Conservation (phyloP, 352 stramenopile species). For the Pythium rhizo-oryzae region DNA sequence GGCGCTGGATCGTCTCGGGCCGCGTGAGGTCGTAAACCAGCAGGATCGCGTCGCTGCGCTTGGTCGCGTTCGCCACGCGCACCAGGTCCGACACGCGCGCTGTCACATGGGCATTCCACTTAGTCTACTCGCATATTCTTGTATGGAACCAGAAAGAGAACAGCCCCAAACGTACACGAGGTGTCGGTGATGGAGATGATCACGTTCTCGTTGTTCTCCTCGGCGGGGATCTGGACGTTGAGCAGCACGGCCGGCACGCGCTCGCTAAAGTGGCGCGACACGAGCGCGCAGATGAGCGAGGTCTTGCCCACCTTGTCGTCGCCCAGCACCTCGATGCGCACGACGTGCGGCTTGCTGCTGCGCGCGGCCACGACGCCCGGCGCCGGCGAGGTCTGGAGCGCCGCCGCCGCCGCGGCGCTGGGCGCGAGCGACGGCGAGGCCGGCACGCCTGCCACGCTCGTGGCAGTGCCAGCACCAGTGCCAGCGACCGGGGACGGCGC, state of each 20-base stretch:
- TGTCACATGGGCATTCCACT: no score
- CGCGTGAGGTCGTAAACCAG: conserved; percentile 88
- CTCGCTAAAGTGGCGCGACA: conserved; percentile 89
- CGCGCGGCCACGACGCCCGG: conserved; percentile 30
- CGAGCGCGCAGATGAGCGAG: conserved; percentile 90
- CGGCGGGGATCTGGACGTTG: conserved; percentile 87
- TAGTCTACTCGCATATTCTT: no score
- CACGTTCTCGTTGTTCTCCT: conserved; percentile 90
- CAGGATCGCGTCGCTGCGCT: conserved; percentile 85
- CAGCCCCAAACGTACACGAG: conserved; percentile 63
- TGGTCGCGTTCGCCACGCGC: conserved; percentile 82
- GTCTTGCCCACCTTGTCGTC: conserved; percentile 92
- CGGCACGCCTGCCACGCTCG: background rate
- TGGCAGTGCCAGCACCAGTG: background rate
- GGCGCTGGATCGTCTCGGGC: conserved; percentile 82
- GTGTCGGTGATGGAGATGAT: conserved; percentile 91
- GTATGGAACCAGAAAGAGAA: background rate
- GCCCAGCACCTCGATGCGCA: conserved; percentile 88
- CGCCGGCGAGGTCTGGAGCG: conserved; percentile 7
- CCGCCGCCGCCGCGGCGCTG: background rate
- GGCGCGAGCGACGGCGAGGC: background rate
- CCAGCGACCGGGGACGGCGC: background rate
- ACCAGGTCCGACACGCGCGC: conserved; percentile 80
- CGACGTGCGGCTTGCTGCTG: conserved; percentile 74
- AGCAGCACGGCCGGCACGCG: conserved; percentile 86